Evolutionary conservation across 176 grass and related monocot species (phyloP), one percentile per base, ranked within the genome.

Genomic region (Hyparrhenia diplandra): DNA sequence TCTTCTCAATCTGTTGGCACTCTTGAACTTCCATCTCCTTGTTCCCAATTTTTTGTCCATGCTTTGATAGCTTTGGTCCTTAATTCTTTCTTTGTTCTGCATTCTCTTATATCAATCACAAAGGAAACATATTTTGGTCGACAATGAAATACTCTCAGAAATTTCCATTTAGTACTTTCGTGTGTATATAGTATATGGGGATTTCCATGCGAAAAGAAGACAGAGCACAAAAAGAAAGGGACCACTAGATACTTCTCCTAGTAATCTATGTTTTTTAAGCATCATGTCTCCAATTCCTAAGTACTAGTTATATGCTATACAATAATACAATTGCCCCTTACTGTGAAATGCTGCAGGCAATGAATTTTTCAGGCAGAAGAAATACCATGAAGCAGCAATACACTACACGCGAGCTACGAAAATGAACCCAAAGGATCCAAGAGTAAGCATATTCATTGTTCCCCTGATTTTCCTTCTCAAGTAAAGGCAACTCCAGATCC

Each of bases 371-470:
- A 80, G 83, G 63, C 70, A 83, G 70, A 82, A 89, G 25, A 93
- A 79, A 23, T 93, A 85, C 31, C 72, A 86, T 64, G 91, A 89
- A 75, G 91, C 91, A 58, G 81, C 69, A 60, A 61, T 81, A 36
- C 81, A 87, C 43, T 93, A 93, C 69, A 89, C 91, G 10, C 67
- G 84, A 84, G 91, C 91, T 74, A 64, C 69, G 21, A 73, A 66
- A 74, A 85, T 76, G 28, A 89, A 74, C 46, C 91, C 91, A 59
- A 85, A 87, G 13, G 91, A 93, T 59, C 87, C 76, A 43, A 87
- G 77, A 71, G 87, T 93, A 92, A 80, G 69, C 25, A 43, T 82
- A 78, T 62, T 74, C 3, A n/a, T 67, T 47, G 9, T 73, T 61
- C 21, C 12, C 14, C 3, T 39, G 25, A 18, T 67, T 87, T 35